A percentile compares a stretch with the other conserved stretches of the same genome.
These are phyloP conservation scores for Pelagomonas calceolata DNA, from an alignment of 108 stramenopile species.

Conservation along the genomic window DNA sequence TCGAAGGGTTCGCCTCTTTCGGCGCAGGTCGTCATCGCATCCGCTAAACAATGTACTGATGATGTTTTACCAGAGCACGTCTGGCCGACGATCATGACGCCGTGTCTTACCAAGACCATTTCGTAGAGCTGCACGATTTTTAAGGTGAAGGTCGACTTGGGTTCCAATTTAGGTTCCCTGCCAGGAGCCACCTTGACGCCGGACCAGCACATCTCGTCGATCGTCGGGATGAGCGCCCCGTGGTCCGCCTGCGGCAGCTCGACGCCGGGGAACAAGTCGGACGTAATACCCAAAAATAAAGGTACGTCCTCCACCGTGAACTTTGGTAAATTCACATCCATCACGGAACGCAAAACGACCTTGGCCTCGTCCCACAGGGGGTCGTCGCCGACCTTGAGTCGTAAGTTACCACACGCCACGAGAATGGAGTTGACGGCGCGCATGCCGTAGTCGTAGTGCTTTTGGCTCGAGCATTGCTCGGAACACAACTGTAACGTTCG, in stretches of 20 bases:
- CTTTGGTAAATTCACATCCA: conserved; percentile 56
- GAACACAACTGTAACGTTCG: conserved; percentile 50
- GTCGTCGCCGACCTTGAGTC: conserved; percentile 49
- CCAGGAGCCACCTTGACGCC: conserved; percentile 37
- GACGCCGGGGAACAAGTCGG: conserved; percentile 54
- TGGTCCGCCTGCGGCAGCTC: conserved; percentile 47
- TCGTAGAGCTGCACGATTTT: conserved; percentile 54
- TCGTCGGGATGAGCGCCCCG: conserved; percentile 30
- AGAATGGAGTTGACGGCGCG: conserved; percentile 58
- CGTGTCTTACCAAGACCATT: conserved; percentile 55
- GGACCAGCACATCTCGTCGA: conserved; percentile 27
- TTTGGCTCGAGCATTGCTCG: conserved; percentile 54
- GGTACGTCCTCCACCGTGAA: conserved; percentile 54
- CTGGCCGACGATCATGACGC: conserved; percentile 56
- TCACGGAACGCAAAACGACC: conserved; percentile 48
- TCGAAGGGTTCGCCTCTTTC: conserved; percentile 25
- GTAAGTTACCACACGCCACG: conserved; percentile 50
- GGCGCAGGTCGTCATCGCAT: conserved; percentile 38
- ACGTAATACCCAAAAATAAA: conserved; percentile 52
- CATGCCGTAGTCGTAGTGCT: conserved; percentile 69
- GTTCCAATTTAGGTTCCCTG: conserved; percentile 19
- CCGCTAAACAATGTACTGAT: conserved; percentile 44
- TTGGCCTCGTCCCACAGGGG: conserved; percentile 46
- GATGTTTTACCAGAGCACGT: conserved; percentile 52
- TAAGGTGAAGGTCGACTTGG: conserved; percentile 26